Evolutionary conservation across 768 basidiomycete genomes (phyloP), one percentile per base, ranked within the genome.

Genomic region (Leccinum variicolor): DNA sequence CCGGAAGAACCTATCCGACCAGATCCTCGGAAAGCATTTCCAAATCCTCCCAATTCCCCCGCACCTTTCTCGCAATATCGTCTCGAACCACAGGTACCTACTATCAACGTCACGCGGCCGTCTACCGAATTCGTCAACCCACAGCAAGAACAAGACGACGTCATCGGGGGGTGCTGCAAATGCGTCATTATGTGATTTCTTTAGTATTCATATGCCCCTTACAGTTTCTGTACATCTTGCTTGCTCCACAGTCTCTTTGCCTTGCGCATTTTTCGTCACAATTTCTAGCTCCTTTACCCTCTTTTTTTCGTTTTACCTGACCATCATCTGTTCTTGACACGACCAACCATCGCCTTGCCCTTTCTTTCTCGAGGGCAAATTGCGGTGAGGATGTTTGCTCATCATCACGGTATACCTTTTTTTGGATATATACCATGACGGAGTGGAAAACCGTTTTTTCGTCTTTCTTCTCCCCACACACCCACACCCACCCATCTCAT

Each of bases 161-260:
- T 79, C 14, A 69, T 65, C 2, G 76, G 72, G 31, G 81, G 77
- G 29, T 92, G 90, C 68, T 92, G 90, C 79, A 89, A 86, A 74
- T 92, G 90, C 74, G 75, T 89, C 64, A 80, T 92, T 70, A 92
- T 92, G 90, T 92, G 83, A 90, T 72, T 60, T 54, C 54, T 47
- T 58, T 60, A 62, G 52, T 61, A 61, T 63, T 52, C 58, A 60
- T 54, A 54, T 74, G 64, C 47, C 11, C 39, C 47, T 51, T 63
- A 61, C 67, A 69, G 55, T 65, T 62, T 54, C 36, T 51, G 53
- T 50, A 46, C 31, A 59, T 52, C 51, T 64, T 69, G 66, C 65
- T 68, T 62, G 63, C 67, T 62, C 56, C 28, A 60, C 52, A 55
- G 57, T 58, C 52, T 53, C 48, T 15, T 47, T 43, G n/a, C 41